Conservation (phyloP, 441 rosid species). For the Breynia disticha region DNA sequence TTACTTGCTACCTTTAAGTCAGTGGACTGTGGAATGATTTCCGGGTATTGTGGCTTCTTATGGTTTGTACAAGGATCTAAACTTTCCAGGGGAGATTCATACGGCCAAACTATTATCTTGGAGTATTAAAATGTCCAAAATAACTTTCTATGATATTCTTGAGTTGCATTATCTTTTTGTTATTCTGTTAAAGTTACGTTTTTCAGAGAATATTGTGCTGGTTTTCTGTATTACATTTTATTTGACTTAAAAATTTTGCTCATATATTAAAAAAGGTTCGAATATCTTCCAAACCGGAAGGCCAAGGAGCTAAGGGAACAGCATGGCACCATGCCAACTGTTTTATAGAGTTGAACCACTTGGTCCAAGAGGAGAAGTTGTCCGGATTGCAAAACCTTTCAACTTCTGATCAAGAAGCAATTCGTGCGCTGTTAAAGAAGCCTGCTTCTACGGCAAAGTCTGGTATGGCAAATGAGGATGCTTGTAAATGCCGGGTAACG, state of each 20-base stretch:
- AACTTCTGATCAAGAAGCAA: conserved; percentile 48
- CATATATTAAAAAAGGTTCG: conserved; percentile 45
- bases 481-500: background rate
- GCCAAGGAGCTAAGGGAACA: conserved; percentile 61
- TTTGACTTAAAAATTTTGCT: conserved; percentile 3
- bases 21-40: too few relatives aligned
- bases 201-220: background rate
- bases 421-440: conserved; percentile 41
- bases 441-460: conserved; percentile 31
- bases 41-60: too few relatives aligned
- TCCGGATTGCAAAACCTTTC: conserved; percentile 71
- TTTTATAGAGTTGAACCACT: conserved; percentile 44
- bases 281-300: conserved; percentile 62
- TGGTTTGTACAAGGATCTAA: too few relatives aligned
- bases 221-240: background rate
- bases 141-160: too few relatives aligned
- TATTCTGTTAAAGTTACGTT: background rate
- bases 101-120: too few relatives aligned
- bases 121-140: too few relatives aligned
- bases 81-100: too few relatives aligned
- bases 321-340: conserved; percentile 83
- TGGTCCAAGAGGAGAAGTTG: conserved; percentile 50
- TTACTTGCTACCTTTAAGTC: too few relatives aligned
- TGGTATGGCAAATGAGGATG: conserved; percentile 29
- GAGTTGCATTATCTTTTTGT: too few relatives aligned